These are phyloP conservation scores for Parathielavia hyrcaniae DNA, from an alignment of 495 filamentous ascomycete species.

Conservation along the genomic window DNA sequence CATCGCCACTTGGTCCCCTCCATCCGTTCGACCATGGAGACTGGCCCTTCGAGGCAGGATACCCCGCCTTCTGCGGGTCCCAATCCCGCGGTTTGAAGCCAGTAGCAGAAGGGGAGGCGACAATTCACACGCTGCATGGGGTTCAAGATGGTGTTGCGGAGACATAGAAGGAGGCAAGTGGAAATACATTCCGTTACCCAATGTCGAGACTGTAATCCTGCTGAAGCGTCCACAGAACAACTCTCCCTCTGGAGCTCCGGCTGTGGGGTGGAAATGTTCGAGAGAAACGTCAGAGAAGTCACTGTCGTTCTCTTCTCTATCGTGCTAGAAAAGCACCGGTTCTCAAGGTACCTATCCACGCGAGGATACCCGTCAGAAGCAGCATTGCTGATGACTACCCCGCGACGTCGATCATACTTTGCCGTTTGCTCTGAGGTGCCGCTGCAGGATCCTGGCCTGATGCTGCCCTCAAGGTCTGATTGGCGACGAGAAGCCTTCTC, in stretches of 20 bases:
- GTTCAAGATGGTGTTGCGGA: background rate
- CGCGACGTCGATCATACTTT: background rate
- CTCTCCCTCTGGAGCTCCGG: too few relatives aligned
- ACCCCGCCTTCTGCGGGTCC: slow-evolving; percentile 11
- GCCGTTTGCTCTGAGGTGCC: background rate
- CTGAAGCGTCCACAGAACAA: background rate
- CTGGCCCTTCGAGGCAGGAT: background rate
- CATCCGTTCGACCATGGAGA: background rate
- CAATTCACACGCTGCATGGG: background rate
- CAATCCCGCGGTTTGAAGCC: background rate
- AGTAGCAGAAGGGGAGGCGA: background rate
- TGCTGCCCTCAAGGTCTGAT: background rate
- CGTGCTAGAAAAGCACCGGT: too few relatives aligned
- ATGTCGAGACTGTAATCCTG: background rate
- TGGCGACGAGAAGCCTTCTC: background rate
- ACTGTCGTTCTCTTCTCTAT: too few relatives aligned
- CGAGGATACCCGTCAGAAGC: too few relatives aligned
- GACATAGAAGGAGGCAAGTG: background rate
- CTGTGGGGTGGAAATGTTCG: too few relatives aligned
- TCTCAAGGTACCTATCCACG: too few relatives aligned
- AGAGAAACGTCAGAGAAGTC: too few relatives aligned
- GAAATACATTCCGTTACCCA: background rate
- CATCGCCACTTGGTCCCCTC: slow-evolving; percentile 8
- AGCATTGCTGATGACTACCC: too few relatives aligned
- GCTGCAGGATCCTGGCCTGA: background rate